Conservation (phyloP, 2,329 filamentous ascomycete species). For the Diplodia scrobiculata region DNA sequence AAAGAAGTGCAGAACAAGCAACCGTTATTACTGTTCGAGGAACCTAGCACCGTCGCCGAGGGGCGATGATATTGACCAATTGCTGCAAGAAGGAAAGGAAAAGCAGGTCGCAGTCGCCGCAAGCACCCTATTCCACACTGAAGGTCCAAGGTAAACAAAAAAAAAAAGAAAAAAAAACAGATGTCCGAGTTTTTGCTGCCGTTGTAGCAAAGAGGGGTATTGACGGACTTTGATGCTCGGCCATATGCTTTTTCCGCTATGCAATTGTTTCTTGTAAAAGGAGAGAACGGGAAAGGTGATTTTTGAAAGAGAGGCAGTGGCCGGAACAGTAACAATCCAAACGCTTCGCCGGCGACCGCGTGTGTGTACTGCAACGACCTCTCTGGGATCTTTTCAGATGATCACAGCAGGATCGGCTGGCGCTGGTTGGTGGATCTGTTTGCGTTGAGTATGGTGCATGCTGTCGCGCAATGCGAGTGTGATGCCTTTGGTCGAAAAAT, state of each 20-base stretch:
- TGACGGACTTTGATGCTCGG: constrained; percentile 19
- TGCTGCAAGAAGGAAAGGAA: neutral
- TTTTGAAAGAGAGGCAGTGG: neutral
- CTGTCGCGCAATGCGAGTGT: neutral
- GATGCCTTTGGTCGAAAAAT: neutral
- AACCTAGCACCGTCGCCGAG: neutral
- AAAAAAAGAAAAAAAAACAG: neutral
- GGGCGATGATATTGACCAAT: neutral
- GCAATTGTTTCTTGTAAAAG: constrained; percentile 15
- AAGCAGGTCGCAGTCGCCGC: neutral
- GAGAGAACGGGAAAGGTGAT: neutral
- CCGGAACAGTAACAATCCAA: neutral
- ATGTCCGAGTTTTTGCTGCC: constrained; percentile 13
- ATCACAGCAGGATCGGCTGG: constrained; percentile 5
- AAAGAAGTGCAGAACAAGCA: neutral
- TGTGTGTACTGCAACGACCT: neutral
- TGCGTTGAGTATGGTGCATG: neutral
- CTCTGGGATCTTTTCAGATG: neutral
- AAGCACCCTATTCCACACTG: neutral
- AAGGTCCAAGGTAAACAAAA: neutral
- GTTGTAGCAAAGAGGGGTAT: constrained; percentile 17
- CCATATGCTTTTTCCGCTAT: constrained; percentile 16
- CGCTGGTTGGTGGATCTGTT: neutral
- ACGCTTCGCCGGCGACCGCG: constrained; percentile 11
- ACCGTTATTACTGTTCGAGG: neutral